Evolutionary conservation across 202 grass and related monocot genomes (phyloP).

Genomic region (Musa balbisiana): DNA sequence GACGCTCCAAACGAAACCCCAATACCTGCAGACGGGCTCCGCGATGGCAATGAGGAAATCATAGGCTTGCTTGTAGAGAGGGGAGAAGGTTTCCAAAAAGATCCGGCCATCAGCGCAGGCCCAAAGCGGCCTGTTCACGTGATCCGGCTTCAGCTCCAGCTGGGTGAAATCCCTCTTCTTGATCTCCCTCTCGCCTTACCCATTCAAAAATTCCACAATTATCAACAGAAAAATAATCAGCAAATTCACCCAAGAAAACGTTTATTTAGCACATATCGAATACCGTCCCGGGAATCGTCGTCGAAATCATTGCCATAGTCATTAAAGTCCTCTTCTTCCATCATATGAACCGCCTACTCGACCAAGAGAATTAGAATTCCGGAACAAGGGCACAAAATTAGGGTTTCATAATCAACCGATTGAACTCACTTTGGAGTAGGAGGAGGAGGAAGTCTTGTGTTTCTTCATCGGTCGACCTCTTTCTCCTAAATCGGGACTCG

Average conservation of each 20-base stretch:
- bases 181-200: background rate
- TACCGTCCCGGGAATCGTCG: conserved; percentile 66
- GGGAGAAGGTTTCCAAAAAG: conserved; percentile 89
- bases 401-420: background rate
- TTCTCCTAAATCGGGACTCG: conserved; percentile 35
- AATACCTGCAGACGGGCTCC: conserved; percentile 84
- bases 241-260: background rate
- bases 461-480: conserved; percentile 56
- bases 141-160: conserved; percentile 78
- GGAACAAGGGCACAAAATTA: background rate
- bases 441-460: conserved; percentile 42
- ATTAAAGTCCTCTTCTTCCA: conserved; percentile 56
- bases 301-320: conserved; percentile 68
- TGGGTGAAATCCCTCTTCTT: conserved; percentile 78
- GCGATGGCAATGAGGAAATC: conserved; percentile 99
- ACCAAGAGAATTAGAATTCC: background rate
- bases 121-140: conserved; percentile 74
- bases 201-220: background rate
- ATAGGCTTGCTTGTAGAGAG: conserved; percentile 95
- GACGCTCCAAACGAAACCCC: background rate
- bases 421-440: conserved; percentile 14
- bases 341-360: conserved; percentile 31
- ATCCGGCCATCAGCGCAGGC: conserved; percentile 86
- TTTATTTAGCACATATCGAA: conserved; percentile 2
- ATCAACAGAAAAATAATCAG: background rate